These are phyloP conservation scores for Cryphonectria parasitica DNA, from an alignment of 2,329 filamentous ascomycete genomes.

Conservation along the genomic window DNA sequence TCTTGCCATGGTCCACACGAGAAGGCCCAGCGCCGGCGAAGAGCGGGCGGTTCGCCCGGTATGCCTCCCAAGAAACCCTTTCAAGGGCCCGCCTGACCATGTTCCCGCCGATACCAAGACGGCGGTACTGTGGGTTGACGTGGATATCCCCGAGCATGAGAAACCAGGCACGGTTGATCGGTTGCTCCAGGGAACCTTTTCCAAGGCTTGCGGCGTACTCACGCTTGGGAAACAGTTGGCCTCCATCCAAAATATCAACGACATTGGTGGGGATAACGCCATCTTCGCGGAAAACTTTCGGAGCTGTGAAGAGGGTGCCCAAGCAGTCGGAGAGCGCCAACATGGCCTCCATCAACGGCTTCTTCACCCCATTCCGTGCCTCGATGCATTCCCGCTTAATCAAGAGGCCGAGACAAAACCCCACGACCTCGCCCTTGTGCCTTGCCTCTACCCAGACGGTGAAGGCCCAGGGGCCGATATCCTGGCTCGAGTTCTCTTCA, in stretches of 20 bases:
- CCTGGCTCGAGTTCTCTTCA: background rate
- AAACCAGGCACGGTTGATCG: conserved; percentile 11
- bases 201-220: background rate
- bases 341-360: conserved; percentile 2
- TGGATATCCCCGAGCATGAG: conserved; percentile 5
- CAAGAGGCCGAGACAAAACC: background rate
- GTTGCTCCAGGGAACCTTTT: background rate
- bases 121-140: background rate
- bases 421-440: background rate
- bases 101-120: conserved; percentile 12
- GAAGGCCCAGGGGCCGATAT: conserved; percentile 2
- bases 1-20: background rate
- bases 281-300: background rate
- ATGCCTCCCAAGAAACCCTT: background rate
- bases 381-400: conserved; percentile 14
- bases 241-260: background rate
- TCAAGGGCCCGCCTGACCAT: background rate
- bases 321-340: background rate
- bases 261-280: background rate
- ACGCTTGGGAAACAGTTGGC: background rate
- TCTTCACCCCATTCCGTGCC: background rate
- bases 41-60: background rate
- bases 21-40: background rate
- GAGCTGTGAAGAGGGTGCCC: background rate
- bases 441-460: background rate